These are phyloP conservation scores for Prunus campanulata DNA, from an alignment of 306 rosid genomes.

Conservation along the genomic window DNA sequence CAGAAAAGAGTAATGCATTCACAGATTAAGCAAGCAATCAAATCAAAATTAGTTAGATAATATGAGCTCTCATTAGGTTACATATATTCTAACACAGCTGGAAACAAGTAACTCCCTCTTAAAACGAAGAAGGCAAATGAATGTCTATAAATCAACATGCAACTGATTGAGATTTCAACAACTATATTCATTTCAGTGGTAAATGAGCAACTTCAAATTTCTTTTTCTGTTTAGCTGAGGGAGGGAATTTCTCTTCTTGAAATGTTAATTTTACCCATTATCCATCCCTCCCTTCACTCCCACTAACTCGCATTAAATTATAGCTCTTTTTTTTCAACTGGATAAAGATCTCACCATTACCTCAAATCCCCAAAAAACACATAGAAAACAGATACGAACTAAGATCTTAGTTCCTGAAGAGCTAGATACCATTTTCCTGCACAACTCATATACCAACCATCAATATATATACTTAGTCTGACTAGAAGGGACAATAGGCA, in stretches of 20 bases:
- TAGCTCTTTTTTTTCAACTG: neutral
- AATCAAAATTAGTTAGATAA: neutral
- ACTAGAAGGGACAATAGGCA: neutral
- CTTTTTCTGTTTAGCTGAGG: no score
- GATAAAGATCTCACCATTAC: neutral
- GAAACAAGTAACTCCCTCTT: neutral
- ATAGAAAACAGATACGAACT: neutral
- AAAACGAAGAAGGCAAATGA: neutral
- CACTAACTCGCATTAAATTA: neutral
- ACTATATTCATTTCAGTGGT: neutral
- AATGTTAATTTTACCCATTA: neutral
- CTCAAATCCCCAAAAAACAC: neutral
- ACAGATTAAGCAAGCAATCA: neutral
- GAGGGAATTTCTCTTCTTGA: neutral
- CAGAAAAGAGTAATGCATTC: neutral
- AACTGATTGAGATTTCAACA: neutral
- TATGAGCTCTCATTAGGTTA: neutral
- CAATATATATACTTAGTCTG: neutral
- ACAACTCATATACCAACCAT: neutral
- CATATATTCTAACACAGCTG: neutral
- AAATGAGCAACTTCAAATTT: neutral
- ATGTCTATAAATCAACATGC: neutral
- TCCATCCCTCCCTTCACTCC: neutral
- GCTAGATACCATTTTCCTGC: neutral
- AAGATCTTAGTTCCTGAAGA: neutral